Evolutionary conservation across 164 flowering plant species (phyloP).

Genomic region (Liriodendron chinense): DNA sequence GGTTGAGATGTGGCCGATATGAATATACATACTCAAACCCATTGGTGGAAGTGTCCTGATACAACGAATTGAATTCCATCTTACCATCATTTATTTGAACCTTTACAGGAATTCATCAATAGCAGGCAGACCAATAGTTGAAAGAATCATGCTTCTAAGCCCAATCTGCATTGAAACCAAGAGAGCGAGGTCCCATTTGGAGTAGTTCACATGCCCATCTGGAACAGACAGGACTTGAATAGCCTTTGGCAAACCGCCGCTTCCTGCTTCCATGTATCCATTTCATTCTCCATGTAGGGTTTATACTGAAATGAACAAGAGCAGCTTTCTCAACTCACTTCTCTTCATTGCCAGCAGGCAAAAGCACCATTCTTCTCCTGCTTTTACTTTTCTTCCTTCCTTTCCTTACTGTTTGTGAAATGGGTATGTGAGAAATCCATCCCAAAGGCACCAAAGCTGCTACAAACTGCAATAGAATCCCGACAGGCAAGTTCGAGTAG

Average conservation of each 20-base stretch:
- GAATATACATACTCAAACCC: too few relatives aligned
- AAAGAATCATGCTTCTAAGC: too few relatives aligned
- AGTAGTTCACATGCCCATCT: too few relatives aligned
- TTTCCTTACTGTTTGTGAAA: conserved; percentile 23
- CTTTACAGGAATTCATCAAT: too few relatives aligned
- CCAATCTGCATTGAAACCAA: too few relatives aligned
- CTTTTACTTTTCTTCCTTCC: conserved; percentile 36
- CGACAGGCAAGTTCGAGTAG: conserved; percentile 63
- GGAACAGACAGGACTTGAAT: too few relatives aligned
- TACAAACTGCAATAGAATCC: conserved; percentile 61
- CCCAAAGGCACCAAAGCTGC: conserved; percentile 70
- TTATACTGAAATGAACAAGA: not conserved
- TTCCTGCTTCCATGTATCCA: not conserved
- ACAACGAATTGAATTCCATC: too few relatives aligned
- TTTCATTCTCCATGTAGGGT: not conserved
- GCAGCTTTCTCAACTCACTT: not conserved
- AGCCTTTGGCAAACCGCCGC: not conserved
- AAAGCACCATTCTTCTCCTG: conserved; percentile 19
- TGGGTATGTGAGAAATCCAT: conserved; percentile 60
- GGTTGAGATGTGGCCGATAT: too few relatives aligned
- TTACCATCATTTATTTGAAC: too few relatives aligned
- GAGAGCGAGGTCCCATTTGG: too few relatives aligned
- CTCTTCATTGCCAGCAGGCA: conserved; percentile 2
- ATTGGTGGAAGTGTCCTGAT: too few relatives aligned
- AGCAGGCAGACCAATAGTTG: too few relatives aligned